A percentile compares a stretch with the other conserved stretches of the same genome.
Evolutionary conservation across 495 filamentous ascomycete species (phyloP).

Genomic region (Diplogelasinospora grovesii): DNA sequence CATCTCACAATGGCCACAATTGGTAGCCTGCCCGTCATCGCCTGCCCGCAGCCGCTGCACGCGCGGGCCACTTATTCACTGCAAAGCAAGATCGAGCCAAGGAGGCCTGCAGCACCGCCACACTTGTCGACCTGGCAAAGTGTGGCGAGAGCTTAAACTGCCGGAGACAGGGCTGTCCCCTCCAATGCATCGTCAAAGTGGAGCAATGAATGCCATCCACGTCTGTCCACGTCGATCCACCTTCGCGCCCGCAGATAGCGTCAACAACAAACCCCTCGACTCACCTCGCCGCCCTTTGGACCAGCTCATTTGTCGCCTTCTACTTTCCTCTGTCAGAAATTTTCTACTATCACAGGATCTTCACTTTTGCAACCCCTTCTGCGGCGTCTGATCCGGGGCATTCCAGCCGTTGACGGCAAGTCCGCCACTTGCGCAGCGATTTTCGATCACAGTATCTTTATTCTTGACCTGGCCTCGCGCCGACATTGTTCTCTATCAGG

Average conservation of each 20-base stretch:
- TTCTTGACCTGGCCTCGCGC: too few relatives aligned
- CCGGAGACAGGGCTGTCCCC: too few relatives aligned
- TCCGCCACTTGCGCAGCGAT: too few relatives aligned
- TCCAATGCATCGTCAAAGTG: slow-evolving; percentile 4
- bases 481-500: too few relatives aligned
- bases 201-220: slow-evolving; percentile 25
- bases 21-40: neutral
- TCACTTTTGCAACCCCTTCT: too few relatives aligned
- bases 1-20: neutral
- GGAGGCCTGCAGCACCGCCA: slow-evolving; percentile 11
- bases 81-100: neutral
- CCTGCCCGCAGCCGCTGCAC: neutral
- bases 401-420: too few relatives aligned
- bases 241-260: slow-evolving; percentile 5
- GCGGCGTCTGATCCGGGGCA: too few relatives aligned
- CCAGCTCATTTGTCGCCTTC: too few relatives aligned
- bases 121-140: neutral
- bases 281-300: too few relatives aligned
- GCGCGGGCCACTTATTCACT: neutral
- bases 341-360: too few relatives aligned
- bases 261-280: slow-evolving; percentile 1
- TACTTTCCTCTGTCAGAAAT: too few relatives aligned
- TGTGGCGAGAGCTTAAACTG: slow-evolving; percentile 12
- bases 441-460: too few relatives aligned
- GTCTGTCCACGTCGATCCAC: slow-evolving; percentile 13